Evolutionary conservation across 495 filamentous ascomycete genomes (phyloP).

Genomic region (Melanomma pulvis-pyrius): DNA sequence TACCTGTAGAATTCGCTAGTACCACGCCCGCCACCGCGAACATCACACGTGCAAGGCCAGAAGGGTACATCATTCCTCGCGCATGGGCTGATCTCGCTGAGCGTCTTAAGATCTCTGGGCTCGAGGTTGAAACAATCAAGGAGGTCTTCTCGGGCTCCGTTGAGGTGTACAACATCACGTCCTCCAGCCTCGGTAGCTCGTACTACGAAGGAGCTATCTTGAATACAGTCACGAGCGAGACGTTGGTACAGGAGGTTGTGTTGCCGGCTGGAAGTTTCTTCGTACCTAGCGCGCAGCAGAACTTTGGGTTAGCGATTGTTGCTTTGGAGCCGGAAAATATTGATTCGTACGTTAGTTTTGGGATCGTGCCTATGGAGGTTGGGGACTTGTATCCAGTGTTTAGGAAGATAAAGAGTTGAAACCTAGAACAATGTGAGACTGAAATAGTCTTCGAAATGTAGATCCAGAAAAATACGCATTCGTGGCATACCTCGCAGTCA

Average conservation of each 20-base stretch:
- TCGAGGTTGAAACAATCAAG: slow-evolving; percentile 40
- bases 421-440: too few species aligned
- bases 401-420: slow-evolving; percentile 29
- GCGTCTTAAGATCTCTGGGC: slow-evolving; percentile 36
- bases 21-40: slow-evolving; percentile 45
- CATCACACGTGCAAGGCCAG: slow-evolving; percentile 39
- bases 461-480: too few species aligned
- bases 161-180: slow-evolving; percentile 38
- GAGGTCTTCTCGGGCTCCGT: slow-evolving; percentile 38
- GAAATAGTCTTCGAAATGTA: too few species aligned
- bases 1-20: slow-evolving; percentile 41
- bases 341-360: slow-evolving; percentile 44
- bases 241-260: slow-evolving; percentile 21
- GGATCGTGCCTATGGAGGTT: slow-evolving; percentile 39
- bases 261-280: slow-evolving; percentile 34
- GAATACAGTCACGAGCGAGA: slow-evolving; percentile 41
- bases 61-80: slow-evolving; percentile 44
- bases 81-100: slow-evolving; percentile 41
- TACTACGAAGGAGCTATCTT: slow-evolving; percentile 46
- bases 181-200: slow-evolving; percentile 26
- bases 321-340: slow-evolving; percentile 41
- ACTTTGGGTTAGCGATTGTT: slow-evolving; percentile 1
- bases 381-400: slow-evolving; percentile 46
- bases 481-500: too few species aligned
- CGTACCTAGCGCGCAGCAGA: slow-evolving; percentile 32